Evolutionary conservation across 257 asterid species (phyloP), one percentile per base, ranked within the genome.

Genomic region (Prunella vulgaris): DNA sequence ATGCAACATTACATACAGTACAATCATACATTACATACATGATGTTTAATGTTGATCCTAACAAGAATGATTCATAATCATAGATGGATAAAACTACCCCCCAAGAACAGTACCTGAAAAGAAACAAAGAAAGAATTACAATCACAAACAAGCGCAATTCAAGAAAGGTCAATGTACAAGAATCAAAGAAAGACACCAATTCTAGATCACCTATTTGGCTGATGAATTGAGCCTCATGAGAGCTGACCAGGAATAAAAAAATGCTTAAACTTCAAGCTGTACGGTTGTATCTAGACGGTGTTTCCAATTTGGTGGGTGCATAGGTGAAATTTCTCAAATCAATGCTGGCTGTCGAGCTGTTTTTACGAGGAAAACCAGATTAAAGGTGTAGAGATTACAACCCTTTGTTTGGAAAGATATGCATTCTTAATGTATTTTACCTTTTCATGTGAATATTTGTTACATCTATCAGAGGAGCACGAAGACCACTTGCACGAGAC

Each of bases 401-500:
- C 22, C 9, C 71, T 18, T 27, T 10, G 24, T 54, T 33, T 10
- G 21, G 30, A 44, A 66, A 53, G 68, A 3, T 40, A 30, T 12
- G 60, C 24, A 38, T 52, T 44, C 7, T 35, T 46, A 27, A 28
- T 37, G 51, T 2, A 13, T 30, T 52, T 20, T 81, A 93, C 96
- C 98, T 83, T 63, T 68, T 82, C 66, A 13, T 67, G 78, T 62
- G 65, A 52, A 79, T 85, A 84, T 88, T 90, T 78, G 79, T 80
- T 56, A 93, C 82, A 58, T 88, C 96, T 83, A 81, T 90, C 7
- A 93, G 72, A 67, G 99, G 97, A n/a, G 99, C 84, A 61, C 99
- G 97, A 62, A 93, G 97, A 35, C 97, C 97, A 76, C 95, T 88
- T 10, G 93, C 97, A 73, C 97, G 92, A 18, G 96, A 88, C 64